These are phyloP conservation scores for Clavulina sp. DNA, from an alignment of 768 basidiomycete genomes.

Conservation along the genomic window DNA sequence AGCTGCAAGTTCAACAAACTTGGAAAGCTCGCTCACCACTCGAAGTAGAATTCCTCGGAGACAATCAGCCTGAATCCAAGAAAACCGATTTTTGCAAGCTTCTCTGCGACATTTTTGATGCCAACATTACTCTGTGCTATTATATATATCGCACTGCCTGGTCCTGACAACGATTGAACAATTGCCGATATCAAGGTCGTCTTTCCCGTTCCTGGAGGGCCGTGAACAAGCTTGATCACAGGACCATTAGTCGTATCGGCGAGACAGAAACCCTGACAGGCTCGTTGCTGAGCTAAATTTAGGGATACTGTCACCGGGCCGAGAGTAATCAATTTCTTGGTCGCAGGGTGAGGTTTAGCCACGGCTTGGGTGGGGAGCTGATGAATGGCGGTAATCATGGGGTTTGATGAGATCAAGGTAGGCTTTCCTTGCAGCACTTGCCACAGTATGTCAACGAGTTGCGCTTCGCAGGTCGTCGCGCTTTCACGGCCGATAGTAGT, in stretches of 20 bases:
- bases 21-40: conserved; percentile 34
- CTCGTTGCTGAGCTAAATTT: background rate
- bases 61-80: conserved; percentile 47
- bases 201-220: conserved; percentile 2
- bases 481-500: too few relatives aligned
- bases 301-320: too few relatives aligned
- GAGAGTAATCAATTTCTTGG: too few relatives aligned
- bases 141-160: too few relatives aligned
- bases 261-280: background rate
- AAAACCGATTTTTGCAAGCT: conserved; percentile 33
- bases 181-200: background rate
- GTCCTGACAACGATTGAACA: background rate
- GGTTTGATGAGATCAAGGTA: background rate
- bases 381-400: background rate
- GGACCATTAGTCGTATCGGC: background rate
- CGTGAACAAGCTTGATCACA: background rate
- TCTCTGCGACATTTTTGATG: conserved; percentile 79
- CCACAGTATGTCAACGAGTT: background rate
- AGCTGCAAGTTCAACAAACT: background rate
- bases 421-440: background rate
- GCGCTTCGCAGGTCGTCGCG: too few relatives aligned
- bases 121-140: conserved; percentile 76
- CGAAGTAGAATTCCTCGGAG: conserved; percentile 46
- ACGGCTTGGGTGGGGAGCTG: background rate
- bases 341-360: background rate